A percentile compares a stretch with the other conserved stretches of the same genome.
Conservation (phyloP, 179 eudicot genomes). For the Drosera spatulata region DNA sequence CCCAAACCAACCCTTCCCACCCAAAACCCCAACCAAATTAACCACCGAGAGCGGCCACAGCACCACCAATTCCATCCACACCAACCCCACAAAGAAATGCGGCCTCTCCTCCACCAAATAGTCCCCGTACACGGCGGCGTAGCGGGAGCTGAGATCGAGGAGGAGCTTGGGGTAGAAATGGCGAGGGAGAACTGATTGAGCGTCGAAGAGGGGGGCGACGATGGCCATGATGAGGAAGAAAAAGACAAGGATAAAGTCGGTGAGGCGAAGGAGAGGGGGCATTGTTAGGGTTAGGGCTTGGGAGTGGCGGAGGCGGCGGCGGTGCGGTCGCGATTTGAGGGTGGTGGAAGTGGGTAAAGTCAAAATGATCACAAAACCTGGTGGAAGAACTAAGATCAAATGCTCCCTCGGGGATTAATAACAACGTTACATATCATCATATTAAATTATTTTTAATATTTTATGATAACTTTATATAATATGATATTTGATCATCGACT, state of each 20-base stretch:
- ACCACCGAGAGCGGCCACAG: constrained; percentile 56
- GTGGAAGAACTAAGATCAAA: too few species aligned
- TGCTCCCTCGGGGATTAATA: too few species aligned
- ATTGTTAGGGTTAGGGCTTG: too few species aligned
- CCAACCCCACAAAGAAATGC: constrained; percentile 56
- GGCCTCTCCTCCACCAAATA: constrained; percentile 54
- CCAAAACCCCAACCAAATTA: constrained; percentile 23
- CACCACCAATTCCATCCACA: constrained; percentile 48
- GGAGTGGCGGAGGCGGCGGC: too few species aligned
- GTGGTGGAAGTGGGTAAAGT: too few species aligned
- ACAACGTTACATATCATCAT: too few species aligned
- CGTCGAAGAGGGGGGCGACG: constrained; percentile 46
- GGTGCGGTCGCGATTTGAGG: too few species aligned
- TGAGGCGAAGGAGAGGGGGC: not conserved
- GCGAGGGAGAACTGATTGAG: constrained; percentile 32
- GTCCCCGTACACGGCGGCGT: constrained; percentile 33
- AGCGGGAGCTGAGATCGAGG: constrained; percentile 40
- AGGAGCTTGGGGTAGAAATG: constrained; percentile 35
- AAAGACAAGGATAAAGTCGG: constrained; percentile 35
- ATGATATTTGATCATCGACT: too few species aligned
- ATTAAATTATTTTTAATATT: too few species aligned
- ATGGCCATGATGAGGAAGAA: constrained; percentile 35
- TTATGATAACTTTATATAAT: too few species aligned
- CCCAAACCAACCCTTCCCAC: constrained; percentile 39
- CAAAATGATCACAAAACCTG: too few species aligned